Conservation (phyloP, 2,329 filamentous ascomycete species). For the Penicillium sp. region DNA sequence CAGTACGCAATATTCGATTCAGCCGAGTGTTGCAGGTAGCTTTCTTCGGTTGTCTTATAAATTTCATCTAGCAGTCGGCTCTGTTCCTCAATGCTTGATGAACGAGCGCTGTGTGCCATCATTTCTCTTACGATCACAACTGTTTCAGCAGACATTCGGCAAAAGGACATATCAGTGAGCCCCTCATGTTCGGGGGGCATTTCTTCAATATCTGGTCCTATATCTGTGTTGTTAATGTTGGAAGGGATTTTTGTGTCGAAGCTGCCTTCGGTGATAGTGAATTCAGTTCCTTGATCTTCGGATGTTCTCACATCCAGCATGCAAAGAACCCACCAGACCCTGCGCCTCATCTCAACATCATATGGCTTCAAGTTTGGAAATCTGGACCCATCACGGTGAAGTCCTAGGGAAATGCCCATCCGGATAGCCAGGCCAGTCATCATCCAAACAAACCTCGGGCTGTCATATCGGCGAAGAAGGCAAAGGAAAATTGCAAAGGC, state of each 20-base stretch:
- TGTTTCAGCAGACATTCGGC: slow-evolving; percentile 45
- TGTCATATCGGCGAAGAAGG: slow-evolving; percentile 25
- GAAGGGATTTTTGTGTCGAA: slow-evolving; percentile 62
- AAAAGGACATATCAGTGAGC: slow-evolving; percentile 58
- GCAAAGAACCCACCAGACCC: slow-evolving; percentile 43
- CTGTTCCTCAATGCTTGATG: slow-evolving; percentile 47
- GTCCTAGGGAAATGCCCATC: slow-evolving; percentile 24
- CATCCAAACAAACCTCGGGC: slow-evolving; percentile 29
- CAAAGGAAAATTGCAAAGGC: slow-evolving; percentile 23
- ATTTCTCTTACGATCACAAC: slow-evolving; percentile 42
- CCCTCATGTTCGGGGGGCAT: slow-evolving; percentile 55
- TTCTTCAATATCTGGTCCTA: slow-evolving; percentile 52
- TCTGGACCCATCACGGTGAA: slow-evolving; percentile 26
- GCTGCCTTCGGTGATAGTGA: slow-evolving; percentile 60
- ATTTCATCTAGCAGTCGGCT: slow-evolving; percentile 52
- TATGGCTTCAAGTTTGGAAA: slow-evolving; percentile 56
- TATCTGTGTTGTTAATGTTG: slow-evolving; percentile 56
- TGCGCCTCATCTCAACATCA: slow-evolving; percentile 44
- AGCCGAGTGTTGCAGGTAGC: slow-evolving; percentile 48
- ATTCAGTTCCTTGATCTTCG: slow-evolving; percentile 67
- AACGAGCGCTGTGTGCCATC: slow-evolving; percentile 34
- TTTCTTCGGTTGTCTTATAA: slow-evolving; percentile 47
- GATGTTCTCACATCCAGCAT: slow-evolving; percentile 64
- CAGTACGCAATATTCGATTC: slow-evolving; percentile 51
- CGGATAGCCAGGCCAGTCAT: slow-evolving; percentile 27